A percentile compares a stretch with the other conserved stretches of the same genome.
Evolutionary conservation across 768 basidiomycete species (phyloP).

Genomic region (Trametes coccinea): DNA sequence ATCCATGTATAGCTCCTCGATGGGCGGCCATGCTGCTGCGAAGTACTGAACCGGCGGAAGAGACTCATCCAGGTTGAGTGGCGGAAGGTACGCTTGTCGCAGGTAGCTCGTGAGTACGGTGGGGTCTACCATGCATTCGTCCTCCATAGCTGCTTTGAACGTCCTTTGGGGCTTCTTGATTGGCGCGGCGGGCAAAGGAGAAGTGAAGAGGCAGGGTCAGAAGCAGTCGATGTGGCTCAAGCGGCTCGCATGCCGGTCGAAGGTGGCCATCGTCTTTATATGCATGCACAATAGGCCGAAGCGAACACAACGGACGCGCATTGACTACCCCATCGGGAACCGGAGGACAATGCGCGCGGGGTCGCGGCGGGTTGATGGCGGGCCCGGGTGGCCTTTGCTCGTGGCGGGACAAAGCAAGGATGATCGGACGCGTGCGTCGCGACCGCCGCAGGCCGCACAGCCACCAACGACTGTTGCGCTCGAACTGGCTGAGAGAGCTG

Average conservation of each 20-base stretch:
- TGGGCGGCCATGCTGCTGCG: constrained; percentile 7
- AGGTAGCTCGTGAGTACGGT: constrained; percentile 10
- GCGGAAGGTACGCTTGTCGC: constrained; percentile 16
- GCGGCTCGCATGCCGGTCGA: background rate
- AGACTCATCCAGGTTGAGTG: background rate
- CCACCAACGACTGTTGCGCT: no score
- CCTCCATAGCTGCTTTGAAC: background rate
- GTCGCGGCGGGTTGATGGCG: background rate
- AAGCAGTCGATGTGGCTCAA: background rate
- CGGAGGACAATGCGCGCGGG: background rate
- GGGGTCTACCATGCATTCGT: background rate
- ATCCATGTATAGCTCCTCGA: constrained; percentile 4
- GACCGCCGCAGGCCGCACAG: no score
- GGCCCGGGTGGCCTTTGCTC: background rate
- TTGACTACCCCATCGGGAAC: background rate
- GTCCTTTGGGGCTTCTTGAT: no score
- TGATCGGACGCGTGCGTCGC: background rate
- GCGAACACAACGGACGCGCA: background rate
- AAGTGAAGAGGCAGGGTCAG: background rate
- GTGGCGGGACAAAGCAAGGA: constrained; percentile 1
- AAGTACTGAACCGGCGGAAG: background rate
- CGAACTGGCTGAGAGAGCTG: no score
- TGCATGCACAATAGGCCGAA: background rate
- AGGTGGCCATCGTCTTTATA: background rate
- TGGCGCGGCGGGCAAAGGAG: no score